Percentiles rank a stretch among this genome's conserved stretches.
Evolutionary conservation across 345 rosid species (phyloP).

Genomic region (Linum trigynum): DNA sequence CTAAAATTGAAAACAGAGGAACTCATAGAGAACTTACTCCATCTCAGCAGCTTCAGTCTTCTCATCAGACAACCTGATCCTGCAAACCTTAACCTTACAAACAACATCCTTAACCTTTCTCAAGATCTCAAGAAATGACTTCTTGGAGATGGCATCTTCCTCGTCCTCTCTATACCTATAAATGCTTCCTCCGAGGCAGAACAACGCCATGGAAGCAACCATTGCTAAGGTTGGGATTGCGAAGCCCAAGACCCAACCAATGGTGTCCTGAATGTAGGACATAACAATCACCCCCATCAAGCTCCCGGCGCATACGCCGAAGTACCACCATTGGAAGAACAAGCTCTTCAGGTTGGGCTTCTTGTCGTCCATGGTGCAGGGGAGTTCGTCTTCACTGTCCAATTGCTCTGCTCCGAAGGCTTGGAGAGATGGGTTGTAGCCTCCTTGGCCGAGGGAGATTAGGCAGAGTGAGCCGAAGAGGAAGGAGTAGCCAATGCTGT

Average conservation of each 20-base stretch:
- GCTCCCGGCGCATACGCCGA: slow-evolving; percentile 78
- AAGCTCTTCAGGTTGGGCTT: slow-evolving; percentile 37
- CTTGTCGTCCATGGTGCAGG: slow-evolving; percentile 29
- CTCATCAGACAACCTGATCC: slow-evolving; percentile 30
- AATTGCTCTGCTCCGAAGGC: slow-evolving; percentile 93
- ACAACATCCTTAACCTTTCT: slow-evolving; percentile 29
- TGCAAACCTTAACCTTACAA: slow-evolving; percentile 19
- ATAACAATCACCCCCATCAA: slow-evolving; percentile 73
- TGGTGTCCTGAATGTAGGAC: slow-evolving; percentile 83
- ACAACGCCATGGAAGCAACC: slow-evolving; percentile 42
- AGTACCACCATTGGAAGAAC: slow-evolving; percentile 95
- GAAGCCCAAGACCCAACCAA: slow-evolving; percentile 88
- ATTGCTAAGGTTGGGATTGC: slow-evolving; percentile 71
- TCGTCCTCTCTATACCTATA: slow-evolving; percentile 31
- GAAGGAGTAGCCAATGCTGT: slow-evolving; percentile 35
- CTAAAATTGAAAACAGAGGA: background rate
- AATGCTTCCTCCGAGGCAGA: slow-evolving; percentile 49
- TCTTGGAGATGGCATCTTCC: slow-evolving; percentile 1
- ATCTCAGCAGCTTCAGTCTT: slow-evolving; percentile 44
- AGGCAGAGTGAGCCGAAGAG: slow-evolving; percentile 64
- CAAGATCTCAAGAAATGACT: slow-evolving; percentile 22
- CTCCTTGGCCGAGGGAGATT: slow-evolving; percentile 78
- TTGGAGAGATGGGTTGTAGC: slow-evolving; percentile 78
- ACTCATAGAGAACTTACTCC: slow-evolving; percentile 46
- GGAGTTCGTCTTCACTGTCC: slow-evolving; percentile 37